Conservation (phyloP, 2,329 filamentous ascomycete genomes). For the Trichoderma sp. region DNA sequence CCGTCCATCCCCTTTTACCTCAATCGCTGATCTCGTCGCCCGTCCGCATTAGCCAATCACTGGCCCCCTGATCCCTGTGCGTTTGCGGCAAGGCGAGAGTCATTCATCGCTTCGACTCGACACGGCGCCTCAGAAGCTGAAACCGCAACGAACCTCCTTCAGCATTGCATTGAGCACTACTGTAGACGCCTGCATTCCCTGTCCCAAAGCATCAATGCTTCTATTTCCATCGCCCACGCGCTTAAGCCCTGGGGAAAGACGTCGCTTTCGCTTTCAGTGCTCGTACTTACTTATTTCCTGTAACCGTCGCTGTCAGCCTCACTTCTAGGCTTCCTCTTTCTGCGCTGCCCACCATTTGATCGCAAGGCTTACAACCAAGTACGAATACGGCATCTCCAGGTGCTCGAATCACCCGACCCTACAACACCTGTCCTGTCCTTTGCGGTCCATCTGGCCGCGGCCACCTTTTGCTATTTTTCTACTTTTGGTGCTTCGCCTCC, state of each 20-base stretch:
- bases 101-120: conserved; percentile 16
- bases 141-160: not conserved
- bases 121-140: conserved; percentile 11
- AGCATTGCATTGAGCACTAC: not conserved
- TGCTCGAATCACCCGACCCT: conserved; percentile 21
- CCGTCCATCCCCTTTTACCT: not conserved
- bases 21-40: not conserved
- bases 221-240: not conserved
- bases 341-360: not conserved
- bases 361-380: not conserved
- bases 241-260: not conserved
- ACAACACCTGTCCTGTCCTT: not conserved
- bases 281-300: not conserved
- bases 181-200: not conserved
- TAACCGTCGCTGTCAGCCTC: not conserved
- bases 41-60: conserved; percentile 11
- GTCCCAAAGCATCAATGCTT: not conserved
- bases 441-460: not conserved
- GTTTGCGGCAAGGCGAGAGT: conserved; percentile 4
- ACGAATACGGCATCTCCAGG: conserved; percentile 18
- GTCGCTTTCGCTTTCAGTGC: not conserved
- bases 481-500: not conserved
- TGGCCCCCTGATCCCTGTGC: not conserved
- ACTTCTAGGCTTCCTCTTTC: conserved; percentile 5
- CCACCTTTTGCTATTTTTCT: not conserved